phyloP scores from a whole-genome alignment of 306 rosid species.

The Vigna trinervia region DNA sequence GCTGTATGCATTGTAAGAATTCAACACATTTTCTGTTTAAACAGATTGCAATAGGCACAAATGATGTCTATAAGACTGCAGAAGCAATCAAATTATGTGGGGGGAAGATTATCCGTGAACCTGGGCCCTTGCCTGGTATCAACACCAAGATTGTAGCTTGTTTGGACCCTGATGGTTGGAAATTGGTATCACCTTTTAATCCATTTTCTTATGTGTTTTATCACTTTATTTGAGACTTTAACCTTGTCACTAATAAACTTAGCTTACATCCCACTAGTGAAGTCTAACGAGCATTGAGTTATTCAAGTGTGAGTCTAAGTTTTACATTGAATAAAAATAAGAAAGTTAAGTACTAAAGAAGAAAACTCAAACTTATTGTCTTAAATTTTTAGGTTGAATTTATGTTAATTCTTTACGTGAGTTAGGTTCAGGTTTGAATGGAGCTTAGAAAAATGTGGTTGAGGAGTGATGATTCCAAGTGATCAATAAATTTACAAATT shows the following conservation, averaged over 20 bases:
- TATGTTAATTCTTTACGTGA: no score
- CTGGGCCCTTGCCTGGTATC: constrained; percentile 92
- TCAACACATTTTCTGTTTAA: constrained; percentile 39
- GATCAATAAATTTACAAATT: no score
- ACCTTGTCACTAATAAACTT: constrained; percentile 1
- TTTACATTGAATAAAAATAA: no score
- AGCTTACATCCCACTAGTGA: not conserved
- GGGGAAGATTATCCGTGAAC: constrained; percentile 86
- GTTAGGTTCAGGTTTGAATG: no score
- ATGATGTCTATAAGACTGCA: constrained; percentile 87
- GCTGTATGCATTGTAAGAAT: constrained; percentile 26
- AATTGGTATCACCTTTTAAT: constrained; percentile 64
- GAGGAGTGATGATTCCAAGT: no score
- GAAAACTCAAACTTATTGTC: no score
- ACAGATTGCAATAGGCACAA: constrained; percentile 91
- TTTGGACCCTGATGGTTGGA: constrained; percentile 98
- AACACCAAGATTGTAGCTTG: constrained; percentile 92
- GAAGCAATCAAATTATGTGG: constrained; percentile 80
- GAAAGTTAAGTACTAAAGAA: no score
- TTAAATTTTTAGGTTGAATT: no score
- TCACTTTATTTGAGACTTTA: constrained; percentile 6
- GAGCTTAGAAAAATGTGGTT: no score
- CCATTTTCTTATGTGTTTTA: constrained; percentile 33
- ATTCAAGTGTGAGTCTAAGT: no score
- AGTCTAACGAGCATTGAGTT: not conserved